phyloP scores from a whole-genome alignment of 257 asterid species.

The Linaria vulgaris region DNA sequence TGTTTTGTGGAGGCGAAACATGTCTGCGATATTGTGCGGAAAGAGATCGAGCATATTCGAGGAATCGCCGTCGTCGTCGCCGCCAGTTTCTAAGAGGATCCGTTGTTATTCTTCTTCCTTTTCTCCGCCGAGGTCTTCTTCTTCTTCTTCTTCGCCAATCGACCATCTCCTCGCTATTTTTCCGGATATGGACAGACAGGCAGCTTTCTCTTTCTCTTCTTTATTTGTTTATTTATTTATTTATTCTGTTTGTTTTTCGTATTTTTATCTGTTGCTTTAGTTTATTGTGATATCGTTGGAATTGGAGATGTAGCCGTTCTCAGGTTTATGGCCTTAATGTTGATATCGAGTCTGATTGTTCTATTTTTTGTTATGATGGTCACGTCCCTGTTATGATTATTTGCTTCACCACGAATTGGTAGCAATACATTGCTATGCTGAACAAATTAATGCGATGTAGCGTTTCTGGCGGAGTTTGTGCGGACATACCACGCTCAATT shows the following conservation, averaged over 20 bases:
- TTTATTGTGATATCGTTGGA: not conserved
- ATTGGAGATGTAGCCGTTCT: not conserved
- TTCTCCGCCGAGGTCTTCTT: slow-evolving; percentile 61
- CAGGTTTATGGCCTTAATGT: too few species aligned
- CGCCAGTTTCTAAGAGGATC: slow-evolving; percentile 76
- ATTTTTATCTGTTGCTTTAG: not conserved
- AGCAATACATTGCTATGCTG: too few species aligned
- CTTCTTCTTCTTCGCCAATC: slow-evolving; percentile 38
- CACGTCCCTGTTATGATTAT: too few species aligned
- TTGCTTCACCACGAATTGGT: too few species aligned
- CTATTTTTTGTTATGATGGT: too few species aligned
- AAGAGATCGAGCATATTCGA: slow-evolving; percentile 96
- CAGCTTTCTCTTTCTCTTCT: slow-evolving; percentile 42
- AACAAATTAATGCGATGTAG: too few species aligned
- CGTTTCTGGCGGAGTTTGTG: too few species aligned
- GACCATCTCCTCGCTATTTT: slow-evolving; percentile 67
- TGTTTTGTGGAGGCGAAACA: slow-evolving; percentile 58
- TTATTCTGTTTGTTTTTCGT: not conserved
- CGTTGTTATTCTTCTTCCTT: slow-evolving; percentile 82
- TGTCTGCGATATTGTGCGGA: slow-evolving; percentile 99
- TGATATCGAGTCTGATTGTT: too few species aligned
- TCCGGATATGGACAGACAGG: slow-evolving; percentile 97
- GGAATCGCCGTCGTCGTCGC: slow-evolving; percentile 89
- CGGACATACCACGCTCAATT: too few species aligned
- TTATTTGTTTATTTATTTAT: not conserved